These are phyloP conservation scores for Colletotrichum costaricense DNA, from an alignment of 2,329 filamentous ascomycete genomes.

Conservation along the genomic window DNA sequence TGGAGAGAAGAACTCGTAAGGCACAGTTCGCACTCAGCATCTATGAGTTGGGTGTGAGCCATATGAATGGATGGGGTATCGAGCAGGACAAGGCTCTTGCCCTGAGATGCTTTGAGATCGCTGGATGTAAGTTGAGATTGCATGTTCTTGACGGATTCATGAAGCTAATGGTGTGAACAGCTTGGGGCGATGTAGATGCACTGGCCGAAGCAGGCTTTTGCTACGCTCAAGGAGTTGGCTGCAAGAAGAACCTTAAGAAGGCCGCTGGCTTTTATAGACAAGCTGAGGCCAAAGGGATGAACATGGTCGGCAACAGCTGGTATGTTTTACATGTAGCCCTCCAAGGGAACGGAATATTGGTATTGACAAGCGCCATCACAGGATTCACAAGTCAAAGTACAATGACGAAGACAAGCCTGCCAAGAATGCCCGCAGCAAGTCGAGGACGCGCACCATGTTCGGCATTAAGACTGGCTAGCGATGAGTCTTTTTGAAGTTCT, in stretches of 20 bases:
- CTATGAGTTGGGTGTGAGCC: slow-evolving; percentile 95
- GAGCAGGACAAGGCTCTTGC: slow-evolving; percentile 91
- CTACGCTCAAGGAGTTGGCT: slow-evolving; percentile 92
- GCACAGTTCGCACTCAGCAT: slow-evolving; percentile 96
- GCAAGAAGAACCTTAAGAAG: slow-evolving; percentile 96
- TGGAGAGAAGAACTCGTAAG: slow-evolving; percentile 84
- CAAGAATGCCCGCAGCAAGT: slow-evolving; percentile 77
- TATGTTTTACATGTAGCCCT: slow-evolving; percentile 59
- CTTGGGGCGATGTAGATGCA: slow-evolving; percentile 95
- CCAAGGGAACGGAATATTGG: slow-evolving; percentile 22
- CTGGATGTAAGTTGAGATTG: slow-evolving; percentile 74
- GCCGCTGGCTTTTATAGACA: slow-evolving; percentile 90
- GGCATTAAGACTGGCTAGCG: slow-evolving; percentile 52
- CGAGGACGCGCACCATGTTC: slow-evolving; percentile 80
- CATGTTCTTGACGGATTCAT: background rate
- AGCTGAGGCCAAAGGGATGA: slow-evolving; percentile 93
- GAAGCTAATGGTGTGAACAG: slow-evolving; percentile 48
- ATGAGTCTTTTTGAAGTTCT: slow-evolving; percentile 30
- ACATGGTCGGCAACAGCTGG: slow-evolving; percentile 99
- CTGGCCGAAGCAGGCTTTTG: slow-evolving; percentile 95
- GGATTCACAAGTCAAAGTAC: slow-evolving; percentile 98
- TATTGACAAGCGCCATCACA: slow-evolving; percentile 48
- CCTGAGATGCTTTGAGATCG: slow-evolving; percentile 94
- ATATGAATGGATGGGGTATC: slow-evolving; percentile 98
- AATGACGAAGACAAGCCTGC: slow-evolving; percentile 68